Percentiles rank a stretch among this genome's conserved stretches.
Evolutionary conservation across 2,329 filamentous ascomycete species (phyloP).

Genomic region (Xylariaceae sp.): DNA sequence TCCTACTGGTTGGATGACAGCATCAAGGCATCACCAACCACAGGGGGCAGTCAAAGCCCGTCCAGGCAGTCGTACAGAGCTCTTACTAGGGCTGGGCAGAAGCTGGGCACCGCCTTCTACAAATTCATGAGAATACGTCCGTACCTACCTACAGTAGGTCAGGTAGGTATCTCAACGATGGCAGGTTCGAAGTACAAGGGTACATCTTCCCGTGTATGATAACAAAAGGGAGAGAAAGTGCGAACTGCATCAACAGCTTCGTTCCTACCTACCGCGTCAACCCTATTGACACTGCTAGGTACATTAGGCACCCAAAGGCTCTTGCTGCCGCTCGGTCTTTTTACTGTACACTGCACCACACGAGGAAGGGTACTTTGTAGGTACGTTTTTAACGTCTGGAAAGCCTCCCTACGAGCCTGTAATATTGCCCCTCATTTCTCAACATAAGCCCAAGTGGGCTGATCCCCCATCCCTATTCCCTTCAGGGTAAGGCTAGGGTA

Average conservation of each 20-base stretch:
- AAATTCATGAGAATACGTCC: no score
- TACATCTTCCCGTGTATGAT: no score
- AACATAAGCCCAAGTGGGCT: conserved; percentile 19
- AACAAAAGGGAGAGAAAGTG: neutral
- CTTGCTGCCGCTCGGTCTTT: no score
- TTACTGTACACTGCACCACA: no score
- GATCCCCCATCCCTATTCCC: conserved; percentile 9
- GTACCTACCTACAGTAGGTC: no score
- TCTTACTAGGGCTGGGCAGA: no score
- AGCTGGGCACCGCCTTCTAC: neutral
- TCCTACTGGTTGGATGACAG: conserved; percentile 11
- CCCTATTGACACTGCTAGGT: no score
- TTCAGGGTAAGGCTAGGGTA: conserved; percentile 9
- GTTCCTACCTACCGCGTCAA: no score
- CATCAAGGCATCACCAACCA: conserved; percentile 16
- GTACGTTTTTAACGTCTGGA: neutral
- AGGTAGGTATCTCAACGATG: no score
- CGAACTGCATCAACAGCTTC: neutral
- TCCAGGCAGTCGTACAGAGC: neutral
- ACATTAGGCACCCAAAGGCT: no score
- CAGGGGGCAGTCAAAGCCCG: conserved; percentile 1
- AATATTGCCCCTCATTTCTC: conserved; percentile 20
- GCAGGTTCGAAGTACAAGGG: no score
- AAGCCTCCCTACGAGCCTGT: neutral
- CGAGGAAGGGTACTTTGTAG: neutral